Evolutionary conservation across 768 basidiomycete species (phyloP).

Genomic region (Rhizopogon roseolus): DNA sequence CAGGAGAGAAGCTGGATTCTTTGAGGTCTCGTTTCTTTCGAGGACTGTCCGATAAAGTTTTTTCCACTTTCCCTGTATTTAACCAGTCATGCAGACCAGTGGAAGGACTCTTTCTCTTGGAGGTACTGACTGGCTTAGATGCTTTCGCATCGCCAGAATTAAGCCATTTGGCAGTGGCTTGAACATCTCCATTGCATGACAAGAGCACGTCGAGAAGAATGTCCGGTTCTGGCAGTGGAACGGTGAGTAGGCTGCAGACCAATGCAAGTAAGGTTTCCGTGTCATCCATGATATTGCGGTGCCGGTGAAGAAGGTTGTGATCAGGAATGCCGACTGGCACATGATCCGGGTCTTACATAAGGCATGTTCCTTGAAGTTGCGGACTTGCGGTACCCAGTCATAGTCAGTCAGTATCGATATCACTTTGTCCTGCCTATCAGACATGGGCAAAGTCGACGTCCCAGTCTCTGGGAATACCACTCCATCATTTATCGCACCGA

Average conservation of each 20-base stretch:
- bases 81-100: conserved; percentile 54
- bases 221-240: conserved; percentile 29
- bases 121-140: conserved; percentile 4
- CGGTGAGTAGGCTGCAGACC: conserved; percentile 52
- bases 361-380: too few relatives aligned
- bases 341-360: background rate
- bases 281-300: conserved; percentile 31
- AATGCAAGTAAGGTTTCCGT: conserved; percentile 68
- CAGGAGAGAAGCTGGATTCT: conserved; percentile 4
- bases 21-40: conserved; percentile 13
- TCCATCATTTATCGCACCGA: background rate
- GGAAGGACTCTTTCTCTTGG: conserved; percentile 48
- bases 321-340: too few relatives aligned
- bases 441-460: background rate
- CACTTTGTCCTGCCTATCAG: background rate
- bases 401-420: background rate
- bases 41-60: background rate
- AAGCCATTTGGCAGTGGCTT: conserved; percentile 42
- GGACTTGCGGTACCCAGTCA: background rate
- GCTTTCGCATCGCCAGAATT: conserved; percentile 17
- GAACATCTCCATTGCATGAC: conserved; percentile 49
- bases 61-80: conserved; percentile 10
- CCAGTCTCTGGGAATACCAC: background rate
- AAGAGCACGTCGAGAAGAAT: conserved; percentile 57
- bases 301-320: too few relatives aligned